Base-by-base conservation (phyloP, 2,329 filamentous ascomycete species). In the Eurotiales sp. region DNA sequence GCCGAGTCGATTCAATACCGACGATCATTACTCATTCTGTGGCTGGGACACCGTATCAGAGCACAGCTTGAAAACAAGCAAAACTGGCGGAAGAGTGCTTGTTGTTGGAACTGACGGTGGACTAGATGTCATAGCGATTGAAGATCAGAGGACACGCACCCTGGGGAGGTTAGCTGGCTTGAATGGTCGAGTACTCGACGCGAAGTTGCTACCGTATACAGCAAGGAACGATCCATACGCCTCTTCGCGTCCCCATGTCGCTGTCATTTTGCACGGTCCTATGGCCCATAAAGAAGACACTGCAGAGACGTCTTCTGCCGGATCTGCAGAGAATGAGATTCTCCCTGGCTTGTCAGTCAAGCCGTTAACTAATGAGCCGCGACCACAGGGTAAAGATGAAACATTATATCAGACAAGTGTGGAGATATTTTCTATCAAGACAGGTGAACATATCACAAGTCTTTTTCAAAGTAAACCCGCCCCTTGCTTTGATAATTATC, bases 391-490 rank as follows among this genome's bases (percentile, higher is more conserved):
- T 19, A 64, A 57, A 46, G 64, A 67, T 5, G 67, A 70, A 8
- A 47, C 57, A 1, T 56, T 56, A 15, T 95, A 92, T 62, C 90
- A 95, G 68, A 96, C 91, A 0, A 86, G 86, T 0, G 89, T 96
- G 5, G 90, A 96, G 59, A 76, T 97, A 0, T 95, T 92, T 68
- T 96, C 91, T 1, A 73, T 97, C 54, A 83, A 81, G 59, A 88
- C 85, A n/a, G 85, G 84, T 60, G 78, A 81, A 55, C 81, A 82
- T 50, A 71, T 96, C 50, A 81, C 85, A 22, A 86, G 88, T 0
- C 74, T 97, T 8, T 84, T 95, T 54, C 81, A 84, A 60, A 84
- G 86, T 80, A 87, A 45, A 77, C 82, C 64, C 74, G 83, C 49
- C 72, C 82, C 42, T 69, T 88, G 60, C 76, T 79, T 61, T 73